Evolutionary conservation across 2,329 filamentous ascomycete species (phyloP).

Genomic region (Fusarium oxysporum): DNA sequence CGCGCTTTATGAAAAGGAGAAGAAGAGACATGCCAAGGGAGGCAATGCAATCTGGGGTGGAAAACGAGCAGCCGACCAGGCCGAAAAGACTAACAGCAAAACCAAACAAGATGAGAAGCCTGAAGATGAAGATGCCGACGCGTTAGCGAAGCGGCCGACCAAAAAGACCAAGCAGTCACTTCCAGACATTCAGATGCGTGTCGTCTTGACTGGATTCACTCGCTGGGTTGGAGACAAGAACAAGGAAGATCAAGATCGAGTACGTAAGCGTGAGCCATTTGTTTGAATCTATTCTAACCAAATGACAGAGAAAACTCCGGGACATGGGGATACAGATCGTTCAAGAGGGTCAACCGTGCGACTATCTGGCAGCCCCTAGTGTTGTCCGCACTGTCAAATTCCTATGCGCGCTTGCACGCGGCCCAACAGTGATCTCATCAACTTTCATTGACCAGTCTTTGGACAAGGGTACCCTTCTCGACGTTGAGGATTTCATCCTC

Average conservation of each 20-base stretch:
- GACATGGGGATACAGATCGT: conserved; percentile 85
- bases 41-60: conserved; percentile 68
- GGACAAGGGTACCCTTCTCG: conserved; percentile 72
- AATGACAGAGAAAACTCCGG: conserved; percentile 77
- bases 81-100: conserved; percentile 64
- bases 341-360: conserved; percentile 79
- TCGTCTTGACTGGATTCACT: conserved; percentile 87
- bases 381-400: conserved; percentile 95
- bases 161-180: conserved; percentile 71
- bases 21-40: conserved; percentile 73
- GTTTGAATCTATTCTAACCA: conserved; percentile 31
- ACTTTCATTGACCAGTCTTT: conserved; percentile 84
- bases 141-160: conserved; percentile 62
- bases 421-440: conserved; percentile 80
- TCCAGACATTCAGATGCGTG: conserved; percentile 75
- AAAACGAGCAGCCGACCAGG: conserved; percentile 69
- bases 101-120: conserved; percentile 58
- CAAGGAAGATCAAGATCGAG: conserved; percentile 84
- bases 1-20: conserved; percentile 91
- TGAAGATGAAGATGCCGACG: conserved; percentile 60
- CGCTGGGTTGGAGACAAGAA: conserved; percentile 80
- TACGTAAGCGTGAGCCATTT: conserved; percentile 57
- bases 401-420: conserved; percentile 84
- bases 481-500: conserved; percentile 74
- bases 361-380: conserved; percentile 87